Conservation (phyloP, 1,284 basidiomycete species). For the Takashimella tepidaria region DNA sequence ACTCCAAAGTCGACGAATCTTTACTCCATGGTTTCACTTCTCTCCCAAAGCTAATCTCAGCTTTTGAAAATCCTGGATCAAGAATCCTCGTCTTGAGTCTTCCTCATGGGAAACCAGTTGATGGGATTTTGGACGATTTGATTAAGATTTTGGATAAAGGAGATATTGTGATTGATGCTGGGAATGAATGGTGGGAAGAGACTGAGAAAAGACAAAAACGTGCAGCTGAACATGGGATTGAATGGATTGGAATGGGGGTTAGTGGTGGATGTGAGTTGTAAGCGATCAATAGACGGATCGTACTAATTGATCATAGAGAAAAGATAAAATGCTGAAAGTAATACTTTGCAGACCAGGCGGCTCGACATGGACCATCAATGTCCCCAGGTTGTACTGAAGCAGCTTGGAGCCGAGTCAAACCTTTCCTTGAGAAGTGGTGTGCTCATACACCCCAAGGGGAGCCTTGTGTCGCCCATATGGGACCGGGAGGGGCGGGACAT, state of each 20-base stretch:
- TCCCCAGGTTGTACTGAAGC: slow-evolving; percentile 32
- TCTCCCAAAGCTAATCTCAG: slow-evolving; percentile 18
- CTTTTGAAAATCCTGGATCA: slow-evolving; percentile 17
- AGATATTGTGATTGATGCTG: slow-evolving; percentile 36
- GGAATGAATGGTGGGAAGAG: slow-evolving; percentile 35
- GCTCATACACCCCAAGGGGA: slow-evolving; percentile 28
- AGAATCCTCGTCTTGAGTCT: slow-evolving; percentile 37
- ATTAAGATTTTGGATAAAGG: slow-evolving; percentile 27
- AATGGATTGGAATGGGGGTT: slow-evolving; percentile 37
- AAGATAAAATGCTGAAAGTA: not conserved
- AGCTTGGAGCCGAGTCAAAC: slow-evolving; percentile 30
- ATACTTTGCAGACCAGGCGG: slow-evolving; percentile 26
- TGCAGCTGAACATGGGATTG: slow-evolving; percentile 25
- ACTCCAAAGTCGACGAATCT: slow-evolving; percentile 16
- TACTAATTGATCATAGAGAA: not conserved
- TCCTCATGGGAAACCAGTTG: slow-evolving; percentile 36
- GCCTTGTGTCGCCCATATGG: slow-evolving; percentile 32
- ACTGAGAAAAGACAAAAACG: slow-evolving; percentile 27
- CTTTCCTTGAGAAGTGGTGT: slow-evolving; percentile 33
- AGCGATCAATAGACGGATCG: too few species aligned
- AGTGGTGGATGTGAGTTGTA: slow-evolving; percentile 35
- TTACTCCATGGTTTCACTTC: slow-evolving; percentile 26
- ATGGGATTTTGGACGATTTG: slow-evolving; percentile 32
- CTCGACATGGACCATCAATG: slow-evolving; percentile 36
- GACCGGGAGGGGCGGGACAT: slow-evolving; percentile 38